Conservation (phyloP, 2,329 filamentous ascomycete genomes). For the Fusarium graminum region DNA sequence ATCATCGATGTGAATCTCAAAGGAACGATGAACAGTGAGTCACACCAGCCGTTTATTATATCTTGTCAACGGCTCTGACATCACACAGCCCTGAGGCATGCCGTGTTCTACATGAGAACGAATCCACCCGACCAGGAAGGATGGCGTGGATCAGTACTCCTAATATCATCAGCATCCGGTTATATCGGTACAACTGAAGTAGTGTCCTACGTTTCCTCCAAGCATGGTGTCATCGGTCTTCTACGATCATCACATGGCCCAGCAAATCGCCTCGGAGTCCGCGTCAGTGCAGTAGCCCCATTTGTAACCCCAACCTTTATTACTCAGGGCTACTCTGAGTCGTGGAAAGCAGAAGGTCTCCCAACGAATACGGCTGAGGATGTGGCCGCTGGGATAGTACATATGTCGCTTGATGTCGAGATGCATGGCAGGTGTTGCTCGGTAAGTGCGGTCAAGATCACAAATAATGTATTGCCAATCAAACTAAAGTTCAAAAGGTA, state of each 20-base stretch:
- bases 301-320: background rate
- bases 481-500: background rate
- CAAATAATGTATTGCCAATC: background rate
- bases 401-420: background rate
- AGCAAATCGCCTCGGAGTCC: background rate
- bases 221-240: background rate
- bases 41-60: background rate
- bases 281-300: background rate
- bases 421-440: background rate
- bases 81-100: background rate
- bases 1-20: slow-evolving; percentile 7
- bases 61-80: background rate
- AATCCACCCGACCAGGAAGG: background rate
- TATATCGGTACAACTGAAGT: background rate
- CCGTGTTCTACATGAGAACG: background rate
- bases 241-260: background rate
- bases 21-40: background rate
- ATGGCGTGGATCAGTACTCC: background rate
- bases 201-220: background rate
- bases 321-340: background rate
- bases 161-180: background rate
- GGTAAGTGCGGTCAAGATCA: background rate
- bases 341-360: background rate
- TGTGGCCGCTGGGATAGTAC: background rate
- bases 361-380: background rate